phyloP scores from a whole-genome alignment of 2,329 filamentous ascomycete species.

The Stagonosporopsis cucurbitacearum region DNA sequence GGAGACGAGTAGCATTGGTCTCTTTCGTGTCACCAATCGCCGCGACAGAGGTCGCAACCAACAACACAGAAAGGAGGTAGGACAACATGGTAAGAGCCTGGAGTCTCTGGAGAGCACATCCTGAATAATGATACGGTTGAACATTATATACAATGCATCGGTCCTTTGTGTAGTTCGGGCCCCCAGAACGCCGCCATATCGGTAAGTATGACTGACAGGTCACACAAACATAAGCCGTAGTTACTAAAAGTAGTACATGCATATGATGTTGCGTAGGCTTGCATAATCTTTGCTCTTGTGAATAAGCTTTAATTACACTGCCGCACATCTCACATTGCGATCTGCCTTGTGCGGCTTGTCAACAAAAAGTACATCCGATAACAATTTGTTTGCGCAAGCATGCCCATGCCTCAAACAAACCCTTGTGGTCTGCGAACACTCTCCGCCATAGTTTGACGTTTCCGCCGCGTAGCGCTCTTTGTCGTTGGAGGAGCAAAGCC shows the following conservation, averaged over 20 bases:
- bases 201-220: conserved; percentile 2
- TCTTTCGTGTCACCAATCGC: neutral
- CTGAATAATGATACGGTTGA: neutral
- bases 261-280: neutral
- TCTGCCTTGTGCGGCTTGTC: neutral
- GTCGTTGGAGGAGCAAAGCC: neutral
- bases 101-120: neutral
- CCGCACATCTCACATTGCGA: neutral
- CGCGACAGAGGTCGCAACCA: neutral
- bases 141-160: conserved; percentile 5
- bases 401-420: neutral
- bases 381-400: neutral
- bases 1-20: neutral
- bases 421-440: neutral
- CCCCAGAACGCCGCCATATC: neutral
- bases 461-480: neutral
- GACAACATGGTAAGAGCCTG: neutral
- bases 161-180: conserved; percentile 1
- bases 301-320: neutral
- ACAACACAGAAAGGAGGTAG: neutral
- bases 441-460: neutral
- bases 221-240: neutral
- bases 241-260: neutral
- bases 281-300: neutral
- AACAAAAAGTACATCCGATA: neutral